Conservation (phyloP, 169 alveolate species). For the Perkinsus chesapeaki region DNA sequence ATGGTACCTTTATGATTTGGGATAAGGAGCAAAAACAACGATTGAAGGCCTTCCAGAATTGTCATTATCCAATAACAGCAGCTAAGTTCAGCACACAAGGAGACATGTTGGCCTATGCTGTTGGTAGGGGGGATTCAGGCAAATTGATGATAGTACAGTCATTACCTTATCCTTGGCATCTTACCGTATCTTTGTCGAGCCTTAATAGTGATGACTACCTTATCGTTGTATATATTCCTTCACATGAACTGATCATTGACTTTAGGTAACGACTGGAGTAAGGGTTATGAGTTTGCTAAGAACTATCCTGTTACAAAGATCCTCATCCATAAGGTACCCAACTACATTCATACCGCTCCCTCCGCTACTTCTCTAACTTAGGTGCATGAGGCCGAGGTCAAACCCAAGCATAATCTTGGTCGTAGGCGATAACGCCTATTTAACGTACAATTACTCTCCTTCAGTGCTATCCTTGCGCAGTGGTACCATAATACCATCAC, state of each 20-base stretch:
- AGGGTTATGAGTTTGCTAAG: constrained; percentile 37
- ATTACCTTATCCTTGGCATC: no score
- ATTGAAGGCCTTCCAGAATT: constrained; percentile 47
- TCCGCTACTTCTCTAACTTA: not conserved
- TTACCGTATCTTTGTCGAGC: no score
- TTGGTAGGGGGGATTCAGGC: no score
- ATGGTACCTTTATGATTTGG: constrained; percentile 68
- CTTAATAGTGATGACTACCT: no score
- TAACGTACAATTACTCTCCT: not conserved
- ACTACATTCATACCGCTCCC: not conserved
- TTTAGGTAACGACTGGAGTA: constrained; percentile 67
- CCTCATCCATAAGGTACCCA: not conserved
- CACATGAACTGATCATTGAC: no score
- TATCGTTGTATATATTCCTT: no score
- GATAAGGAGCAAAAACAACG: constrained; percentile 63
- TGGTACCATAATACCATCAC: no score
- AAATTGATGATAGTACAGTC: no score
- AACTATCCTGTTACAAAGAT: not conserved
- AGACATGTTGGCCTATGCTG: constrained; percentile 54
- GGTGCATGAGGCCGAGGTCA: not conserved
- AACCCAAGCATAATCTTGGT: not conserved
- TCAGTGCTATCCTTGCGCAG: no score
- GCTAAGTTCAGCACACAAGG: constrained; percentile 54
- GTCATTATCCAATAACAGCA: constrained; percentile 62
- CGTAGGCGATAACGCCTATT: not conserved